Evolutionary conservation across 352 stramenopile species (phyloP), one percentile per base, ranked within the genome.

Genomic region (Phytophthora parvispora): DNA sequence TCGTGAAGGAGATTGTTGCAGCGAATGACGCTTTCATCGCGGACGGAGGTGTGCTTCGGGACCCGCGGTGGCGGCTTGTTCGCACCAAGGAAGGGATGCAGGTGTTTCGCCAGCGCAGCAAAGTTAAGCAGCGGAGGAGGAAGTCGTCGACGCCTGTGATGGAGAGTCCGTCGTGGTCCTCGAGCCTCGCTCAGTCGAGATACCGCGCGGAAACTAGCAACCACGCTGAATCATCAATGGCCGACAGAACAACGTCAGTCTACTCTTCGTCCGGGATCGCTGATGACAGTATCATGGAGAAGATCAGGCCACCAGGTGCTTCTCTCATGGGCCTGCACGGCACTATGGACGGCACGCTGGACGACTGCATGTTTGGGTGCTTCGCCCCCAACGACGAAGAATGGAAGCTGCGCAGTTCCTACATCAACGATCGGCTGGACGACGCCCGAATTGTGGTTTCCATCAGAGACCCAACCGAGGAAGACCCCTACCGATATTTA

Each of bases 371-470:
- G 28, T 89, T 80, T 22, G 83, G 83, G 9, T 67, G 56, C 2
- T 74, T 88, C 20, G 80, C 75, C 2, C 67, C 78, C 20, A 79
- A 76, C 24, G 72, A 87, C 27, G 22, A 69, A 16, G 59, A 65
- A 1, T 86, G 77, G 80, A 75, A 76, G 13, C 68, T 78, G 59
- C 75, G 80, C 6, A 84, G 70, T n/a, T 70, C 71, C 12, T 75
- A 84, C 47, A 74, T 81, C 22, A 80, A 84, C 42, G 78, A 89
- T 51, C 78, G 81, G 43, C 75, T 73, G 9, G 73, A 84, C 56
- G 73, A 73, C 31, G 60, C 57, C 38, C 43, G 68, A 20, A 74
- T 86, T 55, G 64, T 86, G 16, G 64, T 75, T 16, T 75, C 62
- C 24, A 71, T 84, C 18, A 69, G 80, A 18, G 50, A 62, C 13